Evolutionary conservation across 257 asterid genomes (phyloP).

Genomic region (Haberlea rhodopensis): DNA sequence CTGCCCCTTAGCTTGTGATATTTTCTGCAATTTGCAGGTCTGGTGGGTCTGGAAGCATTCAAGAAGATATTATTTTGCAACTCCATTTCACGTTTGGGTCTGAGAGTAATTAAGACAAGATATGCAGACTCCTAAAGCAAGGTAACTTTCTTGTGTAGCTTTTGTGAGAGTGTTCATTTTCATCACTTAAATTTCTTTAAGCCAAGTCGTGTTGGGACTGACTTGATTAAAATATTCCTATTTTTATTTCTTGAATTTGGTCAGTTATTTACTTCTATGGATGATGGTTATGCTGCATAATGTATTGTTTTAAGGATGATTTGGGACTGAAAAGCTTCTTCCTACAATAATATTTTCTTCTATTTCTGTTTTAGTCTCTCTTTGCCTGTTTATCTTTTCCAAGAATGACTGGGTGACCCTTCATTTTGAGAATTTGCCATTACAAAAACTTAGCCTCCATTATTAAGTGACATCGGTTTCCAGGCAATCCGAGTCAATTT

Average conservation of each 20-base stretch:
- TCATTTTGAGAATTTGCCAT: too few relatives aligned
- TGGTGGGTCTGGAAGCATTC: constrained; percentile 54
- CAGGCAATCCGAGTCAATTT: too few relatives aligned
- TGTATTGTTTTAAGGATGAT: neutral
- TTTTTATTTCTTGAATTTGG: constrained; percentile 5
- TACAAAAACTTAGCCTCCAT: neutral
- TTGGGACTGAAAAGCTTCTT: neutral
- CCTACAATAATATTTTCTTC: neutral
- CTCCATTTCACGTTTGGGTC: constrained; percentile 33
- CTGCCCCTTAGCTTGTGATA: constrained; percentile 38
- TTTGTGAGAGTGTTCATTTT: constrained; percentile 12
- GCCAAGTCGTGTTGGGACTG: constrained; percentile 3
- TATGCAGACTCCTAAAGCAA: constrained; percentile 91
- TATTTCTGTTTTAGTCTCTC: neutral
- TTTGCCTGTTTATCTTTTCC: neutral
- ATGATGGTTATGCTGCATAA: neutral
- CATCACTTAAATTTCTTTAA: neutral
- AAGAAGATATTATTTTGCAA: constrained; percentile 23
- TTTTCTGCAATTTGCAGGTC: constrained; percentile 48
- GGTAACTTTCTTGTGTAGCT: constrained; percentile 37
- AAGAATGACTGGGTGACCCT: neutral
- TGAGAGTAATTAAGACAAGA: constrained; percentile 31
- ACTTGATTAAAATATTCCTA: neutral
- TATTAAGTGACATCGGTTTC: neutral
- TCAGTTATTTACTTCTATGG: neutral